A percentile compares a stretch with the other conserved stretches of the same genome.
Evolutionary conservation across 495 filamentous ascomycete genomes (phyloP).

Genomic region (Schizothecium vesticola): DNA sequence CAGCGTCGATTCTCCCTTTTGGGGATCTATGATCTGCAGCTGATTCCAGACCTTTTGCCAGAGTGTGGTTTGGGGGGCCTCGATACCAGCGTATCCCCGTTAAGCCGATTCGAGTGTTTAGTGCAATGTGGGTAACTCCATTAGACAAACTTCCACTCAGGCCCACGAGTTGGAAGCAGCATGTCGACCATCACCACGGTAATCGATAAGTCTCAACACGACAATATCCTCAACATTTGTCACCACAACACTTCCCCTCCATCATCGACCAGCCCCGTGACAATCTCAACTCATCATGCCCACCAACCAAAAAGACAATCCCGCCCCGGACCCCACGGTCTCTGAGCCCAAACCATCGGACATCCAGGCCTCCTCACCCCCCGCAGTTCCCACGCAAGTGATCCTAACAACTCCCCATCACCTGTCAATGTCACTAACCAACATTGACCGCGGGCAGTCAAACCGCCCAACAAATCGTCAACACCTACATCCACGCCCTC

Average conservation of each 20-base stretch:
- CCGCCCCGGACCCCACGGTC: neutral
- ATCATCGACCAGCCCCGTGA: neutral
- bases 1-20: neutral
- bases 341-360: neutral
- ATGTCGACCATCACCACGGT: neutral
- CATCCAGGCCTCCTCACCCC: neutral
- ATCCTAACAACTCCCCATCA: neutral
- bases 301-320: neutral
- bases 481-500: conserved; percentile 60
- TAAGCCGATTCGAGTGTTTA: neutral
- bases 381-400: neutral
- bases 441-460: neutral
- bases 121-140: neutral
- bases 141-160: neutral
- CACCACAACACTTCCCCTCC: neutral
- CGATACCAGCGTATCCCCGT: neutral
- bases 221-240: neutral
- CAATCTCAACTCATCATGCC: neutral
- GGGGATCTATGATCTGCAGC: neutral
- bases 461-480: conserved; percentile 34
- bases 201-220: neutral
- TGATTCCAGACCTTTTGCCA: neutral
- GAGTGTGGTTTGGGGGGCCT: neutral
- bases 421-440: neutral
- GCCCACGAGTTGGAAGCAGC: neutral